phyloP scores from a whole-genome alignment of 352 stramenopile genomes.

The Phytopythium montanum region DNA sequence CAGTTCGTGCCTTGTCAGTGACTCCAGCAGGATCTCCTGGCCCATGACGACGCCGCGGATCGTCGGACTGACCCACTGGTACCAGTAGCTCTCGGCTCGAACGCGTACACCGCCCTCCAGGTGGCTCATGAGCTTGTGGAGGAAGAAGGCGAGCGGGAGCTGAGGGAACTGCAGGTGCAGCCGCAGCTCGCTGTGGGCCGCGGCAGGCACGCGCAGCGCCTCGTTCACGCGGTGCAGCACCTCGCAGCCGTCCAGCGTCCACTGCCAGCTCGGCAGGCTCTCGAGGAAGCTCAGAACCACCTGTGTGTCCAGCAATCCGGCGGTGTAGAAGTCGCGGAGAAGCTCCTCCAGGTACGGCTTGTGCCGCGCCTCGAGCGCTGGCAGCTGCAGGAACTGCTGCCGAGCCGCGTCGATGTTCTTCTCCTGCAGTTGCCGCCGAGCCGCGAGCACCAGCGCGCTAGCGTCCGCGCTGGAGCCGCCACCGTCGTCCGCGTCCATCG shows the following conservation, averaged over 20 bases:
- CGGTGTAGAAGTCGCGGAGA: constrained; percentile 64
- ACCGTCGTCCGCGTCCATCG: background rate
- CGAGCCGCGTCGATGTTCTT: constrained; percentile 56
- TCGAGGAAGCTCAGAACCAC: constrained; percentile 72
- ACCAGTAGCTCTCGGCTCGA: constrained; percentile 59
- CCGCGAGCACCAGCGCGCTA: constrained; percentile 24
- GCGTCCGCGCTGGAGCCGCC: constrained; percentile 15
- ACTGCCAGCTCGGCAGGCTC: constrained; percentile 59
- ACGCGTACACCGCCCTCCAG: constrained; percentile 54
- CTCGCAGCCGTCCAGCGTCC: constrained; percentile 65
- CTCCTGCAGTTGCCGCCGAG: constrained; percentile 38
- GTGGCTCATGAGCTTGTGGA: constrained; percentile 59
- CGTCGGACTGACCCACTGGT: constrained; percentile 55
- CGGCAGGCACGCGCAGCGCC: constrained; percentile 32
- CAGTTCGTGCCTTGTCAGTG: constrained; percentile 31
- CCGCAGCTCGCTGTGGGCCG: constrained; percentile 26
- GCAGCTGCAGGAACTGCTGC: constrained; percentile 51
- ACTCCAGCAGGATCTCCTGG: constrained; percentile 34
- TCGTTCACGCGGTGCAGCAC: constrained; percentile 57
- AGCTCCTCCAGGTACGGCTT: constrained; percentile 42
- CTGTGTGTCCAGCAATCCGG: constrained; percentile 55
- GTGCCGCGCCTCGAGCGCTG: constrained; percentile 37
- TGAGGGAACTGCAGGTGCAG: constrained; percentile 44
- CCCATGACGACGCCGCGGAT: constrained; percentile 46
- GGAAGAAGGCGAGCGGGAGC: constrained; percentile 64